Evolutionary conservation across 371 early-diverging fungal species (phyloP), one percentile per base, ranked within the genome.

Genomic region (Mucor ambiguus): DNA sequence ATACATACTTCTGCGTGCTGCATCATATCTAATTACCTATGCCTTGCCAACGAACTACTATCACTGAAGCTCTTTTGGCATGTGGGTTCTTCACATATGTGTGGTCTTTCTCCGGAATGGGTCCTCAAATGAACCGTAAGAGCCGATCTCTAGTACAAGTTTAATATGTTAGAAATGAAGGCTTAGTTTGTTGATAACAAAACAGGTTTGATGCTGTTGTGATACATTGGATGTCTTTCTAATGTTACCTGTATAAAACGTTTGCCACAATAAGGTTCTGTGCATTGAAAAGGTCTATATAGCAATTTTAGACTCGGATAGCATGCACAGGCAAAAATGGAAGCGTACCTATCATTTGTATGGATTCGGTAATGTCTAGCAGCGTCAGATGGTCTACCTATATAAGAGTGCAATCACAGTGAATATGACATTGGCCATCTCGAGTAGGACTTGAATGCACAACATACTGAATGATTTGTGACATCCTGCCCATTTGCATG

Each of bases 91-190:
- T 89, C 86, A 66, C 93, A 92, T 37, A 80, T 70, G 74, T 92
- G 93, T 22, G 93, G 93, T 58, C 88, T 78, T 70, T 92, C 93
- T 22, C 93, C 93, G 3, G 93, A 85, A 75, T 92, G 93, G 1
- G 93, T 92, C 61, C 93, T 85, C 58, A 81, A 72, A 71, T 92
- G 93, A 33, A 92, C 92, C 3, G 88, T 90, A 60, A 92, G 78
- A 28, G 93, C 93, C 5, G 93, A 92, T 28, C 89, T 82, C 84
- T 78, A 67, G 61, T 67, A 54, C 49, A 32, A 46, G 26, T 33
- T 49, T 67, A 38, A 38, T 58, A 37, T 35, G 16, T 59, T 28
- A 41, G 28, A 59, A 59, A 37, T 28, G 41, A 61, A 44, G 28
- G 57, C 46, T 41, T 61, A 63, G 55, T 58, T 41, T 29, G 48